Conservation (phyloP, 129 eudicot species). For the Tanacetum coccineum region DNA sequence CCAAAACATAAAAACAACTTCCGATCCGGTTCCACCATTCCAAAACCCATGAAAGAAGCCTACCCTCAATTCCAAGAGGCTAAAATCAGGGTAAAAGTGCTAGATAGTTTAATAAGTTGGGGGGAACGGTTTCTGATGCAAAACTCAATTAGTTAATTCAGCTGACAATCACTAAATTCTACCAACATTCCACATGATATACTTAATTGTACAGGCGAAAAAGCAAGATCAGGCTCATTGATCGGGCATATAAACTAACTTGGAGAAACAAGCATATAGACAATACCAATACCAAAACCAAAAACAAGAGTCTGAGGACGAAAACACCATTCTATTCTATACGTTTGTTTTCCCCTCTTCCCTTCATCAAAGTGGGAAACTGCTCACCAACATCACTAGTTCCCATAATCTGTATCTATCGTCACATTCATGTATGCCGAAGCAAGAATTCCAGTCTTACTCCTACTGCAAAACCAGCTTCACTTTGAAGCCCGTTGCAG, state of each 20-base stretch:
- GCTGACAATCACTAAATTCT: slow-evolving; percentile 2
- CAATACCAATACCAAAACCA: slow-evolving; percentile 5
- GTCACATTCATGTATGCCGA: not conserved
- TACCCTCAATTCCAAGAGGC: no score
- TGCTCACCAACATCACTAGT: slow-evolving; percentile 4
- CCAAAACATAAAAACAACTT: no score
- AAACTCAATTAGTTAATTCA: slow-evolving; percentile 3
- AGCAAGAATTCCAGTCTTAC: slow-evolving; percentile 7
- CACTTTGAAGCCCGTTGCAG: slow-evolving; percentile 9
- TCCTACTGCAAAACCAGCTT: slow-evolving; percentile 11
- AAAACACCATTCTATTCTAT: slow-evolving; percentile 16
- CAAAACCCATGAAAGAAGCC: no score
- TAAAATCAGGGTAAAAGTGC: no score
- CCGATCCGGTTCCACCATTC: no score
- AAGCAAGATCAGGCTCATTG: slow-evolving; percentile 10
- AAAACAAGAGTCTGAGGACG: slow-evolving; percentile 8
- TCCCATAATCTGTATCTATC: slow-evolving; percentile 7
- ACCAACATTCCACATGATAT: slow-evolving; percentile 6
- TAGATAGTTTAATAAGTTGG: not conserved
- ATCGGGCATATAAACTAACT: not conserved
- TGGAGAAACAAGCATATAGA: slow-evolving; percentile 11
- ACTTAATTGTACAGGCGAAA: slow-evolving; percentile 6
- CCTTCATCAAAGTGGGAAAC: slow-evolving; percentile 13
- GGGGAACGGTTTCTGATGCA: not conserved
- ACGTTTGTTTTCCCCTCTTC: slow-evolving; percentile 8